A percentile compares a stretch with the other conserved stretches of the same genome.
Evolutionary conservation across 441 rosid genomes (phyloP).

Genomic region (Croton laevigatus): DNA sequence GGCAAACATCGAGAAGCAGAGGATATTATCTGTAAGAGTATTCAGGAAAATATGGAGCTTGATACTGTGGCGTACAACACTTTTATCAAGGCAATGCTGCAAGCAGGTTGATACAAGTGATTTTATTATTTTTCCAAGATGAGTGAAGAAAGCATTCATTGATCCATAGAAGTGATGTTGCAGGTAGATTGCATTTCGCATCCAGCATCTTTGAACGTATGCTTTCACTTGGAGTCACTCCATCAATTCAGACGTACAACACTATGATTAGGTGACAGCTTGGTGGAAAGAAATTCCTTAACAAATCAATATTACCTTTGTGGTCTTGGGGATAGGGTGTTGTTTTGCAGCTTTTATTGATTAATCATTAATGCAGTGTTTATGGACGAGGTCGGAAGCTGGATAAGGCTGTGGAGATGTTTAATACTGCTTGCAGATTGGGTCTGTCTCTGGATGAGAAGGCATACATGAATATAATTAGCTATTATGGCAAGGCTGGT

Average conservation of each 20-base stretch:
- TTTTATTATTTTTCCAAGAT: conserved; percentile 18
- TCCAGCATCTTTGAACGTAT: conserved; percentile 57
- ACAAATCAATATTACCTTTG: neutral
- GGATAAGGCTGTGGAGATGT: conserved; percentile 66
- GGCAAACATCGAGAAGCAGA: conserved; percentile 74
- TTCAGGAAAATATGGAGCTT: conserved; percentile 47
- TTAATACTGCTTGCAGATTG: conserved; percentile 41
- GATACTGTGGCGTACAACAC: conserved; percentile 82
- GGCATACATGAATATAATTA: conserved; percentile 68
- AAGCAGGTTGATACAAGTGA: conserved; percentile 54
- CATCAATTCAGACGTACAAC: conserved; percentile 71
- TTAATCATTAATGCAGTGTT: conserved; percentile 49
- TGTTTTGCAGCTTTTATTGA: conserved; percentile 14
- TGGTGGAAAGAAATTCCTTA: conserved; percentile 14
- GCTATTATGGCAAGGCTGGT: conserved; percentile 81
- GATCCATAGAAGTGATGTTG: conserved; percentile 22
- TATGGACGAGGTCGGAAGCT: conserved; percentile 59
- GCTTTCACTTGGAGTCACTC: conserved; percentile 50
- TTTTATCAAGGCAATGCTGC: conserved; percentile 80
- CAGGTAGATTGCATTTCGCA: conserved; percentile 68
- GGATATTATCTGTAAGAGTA: conserved; percentile 41
- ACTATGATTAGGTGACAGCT: conserved; percentile 71
- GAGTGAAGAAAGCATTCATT: conserved; percentile 18
- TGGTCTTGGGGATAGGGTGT: neutral
- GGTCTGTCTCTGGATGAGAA: conserved; percentile 69